Base-by-base conservation (phyloP, 495 filamentous ascomycete genomes). In the Articulospora tetracladia region DNA sequence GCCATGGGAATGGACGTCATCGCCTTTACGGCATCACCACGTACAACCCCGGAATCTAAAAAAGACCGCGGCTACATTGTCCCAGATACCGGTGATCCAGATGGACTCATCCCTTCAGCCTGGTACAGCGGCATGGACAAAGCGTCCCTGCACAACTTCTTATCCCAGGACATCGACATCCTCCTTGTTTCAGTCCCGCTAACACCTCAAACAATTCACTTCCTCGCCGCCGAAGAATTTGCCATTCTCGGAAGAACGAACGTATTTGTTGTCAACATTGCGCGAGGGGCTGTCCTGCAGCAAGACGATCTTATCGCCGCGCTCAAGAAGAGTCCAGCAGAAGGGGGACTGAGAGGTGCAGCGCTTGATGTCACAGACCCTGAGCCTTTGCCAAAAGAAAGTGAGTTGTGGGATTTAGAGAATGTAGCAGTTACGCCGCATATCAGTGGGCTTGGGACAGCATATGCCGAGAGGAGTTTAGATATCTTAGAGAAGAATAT, bases 341-440 rank as follows among this genome's bases (percentile, higher is more conserved):
- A 73, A 6, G 79, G 72, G 1, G 78, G 76, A 19, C 72, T 97
- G 50, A 77, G 83, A 26, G 91, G 90, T 22, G 83, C 91, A 11
- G 90, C 90, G 47, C 69, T 96, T 41, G 92, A 97, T 73, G 92
- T 96, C 0, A 90, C 91, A 34, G 91, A 94, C 56, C 90, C 90
- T 0, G 92, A 97, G 66, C 92, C 92, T 0, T 68, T 96, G 63
- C 88, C 89, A 0, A 60, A 74, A 25, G 85, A 87, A 11, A 80
- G 86, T 70, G 81, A 85, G 58, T 69, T 96, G 30, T 94, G 90
- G 84, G 81, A 79, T n/a, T 73, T 85, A 64, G 77, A 83, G 58
- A 92, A 93, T 74, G 77, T 89, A 24, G 80, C 86, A 49, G 79
- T 96, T 54, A 93, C 88, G 60, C 92, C 92, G 28, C 92, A 96